Evolutionary conservation across 208 protist genomes (phyloP), one percentile per base, ranked within the genome.

Genomic region (Wallacemonas sp.): DNA sequence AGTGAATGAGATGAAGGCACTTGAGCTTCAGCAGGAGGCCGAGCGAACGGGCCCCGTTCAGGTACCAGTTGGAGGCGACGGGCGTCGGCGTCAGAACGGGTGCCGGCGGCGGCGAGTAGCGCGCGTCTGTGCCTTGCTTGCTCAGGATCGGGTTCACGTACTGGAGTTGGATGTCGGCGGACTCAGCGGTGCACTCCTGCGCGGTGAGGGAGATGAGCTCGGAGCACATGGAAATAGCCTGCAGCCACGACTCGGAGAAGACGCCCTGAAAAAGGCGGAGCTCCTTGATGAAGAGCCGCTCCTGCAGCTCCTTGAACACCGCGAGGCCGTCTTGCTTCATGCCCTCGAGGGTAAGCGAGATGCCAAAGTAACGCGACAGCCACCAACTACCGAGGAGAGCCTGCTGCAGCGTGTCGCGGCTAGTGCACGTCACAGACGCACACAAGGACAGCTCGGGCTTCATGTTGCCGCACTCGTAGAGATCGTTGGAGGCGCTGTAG

Each of bases 71-170:
- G 1, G 72, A 84, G 0, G 75, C 28, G 8, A 61, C 16, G 3
- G 22, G 48, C 48, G 25, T 8, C 36, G n/a, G 36, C 18, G 16
- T 48, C 11, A 23, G 11, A 14, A 31, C 18, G 16, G 45, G 62
- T 26, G 54, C 31, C 10, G 52, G 48, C 14, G 22, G 26, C 25
- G 55, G 31, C 23, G 33, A 42, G 25, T 20, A 33, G 4, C 20
- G 22, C 3, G 7, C 25, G 2, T 59, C 26, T 22, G 14, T 61
- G 49, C 42, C 3, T 16, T 23, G 22, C 2, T 69, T 82, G 46
- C 72, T 81, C 28, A 95, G 75, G 57, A 95, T 95, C 1, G 89
- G 80, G 63, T 89, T 78, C 22, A 95, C 79, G 55, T 72, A 78
- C 23, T 67, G 69, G 44, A 95, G 54, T 18, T 70, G 73, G 1